Evolutionary conservation across 2,329 filamentous ascomycete genomes (phyloP).

Genomic region (Cladosporium sp.): DNA sequence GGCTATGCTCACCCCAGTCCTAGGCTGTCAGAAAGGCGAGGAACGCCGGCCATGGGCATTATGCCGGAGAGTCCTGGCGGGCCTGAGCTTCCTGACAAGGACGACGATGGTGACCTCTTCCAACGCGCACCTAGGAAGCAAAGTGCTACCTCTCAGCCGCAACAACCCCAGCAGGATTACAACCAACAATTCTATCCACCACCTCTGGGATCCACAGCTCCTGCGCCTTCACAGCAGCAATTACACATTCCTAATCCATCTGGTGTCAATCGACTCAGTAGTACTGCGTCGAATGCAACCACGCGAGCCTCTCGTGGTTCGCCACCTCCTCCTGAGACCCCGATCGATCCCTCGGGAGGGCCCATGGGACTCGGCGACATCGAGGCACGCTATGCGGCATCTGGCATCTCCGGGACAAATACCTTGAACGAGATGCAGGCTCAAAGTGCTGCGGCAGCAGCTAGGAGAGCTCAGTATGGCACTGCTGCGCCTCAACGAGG

Average conservation of each 20-base stretch:
- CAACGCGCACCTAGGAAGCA: slow-evolving; percentile 53
- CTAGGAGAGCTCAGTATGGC: slow-evolving; percentile 73
- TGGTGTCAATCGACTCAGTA: slow-evolving; percentile 61
- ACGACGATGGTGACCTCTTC: slow-evolving; percentile 68
- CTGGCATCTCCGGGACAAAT: slow-evolving; percentile 80
- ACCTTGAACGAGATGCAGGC: slow-evolving; percentile 72
- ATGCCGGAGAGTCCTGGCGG: slow-evolving; percentile 73
- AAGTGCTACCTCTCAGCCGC: slow-evolving; percentile 12
- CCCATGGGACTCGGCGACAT: slow-evolving; percentile 60
- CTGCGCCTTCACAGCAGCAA: slow-evolving; percentile 23
- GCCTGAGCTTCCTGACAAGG: slow-evolving; percentile 68
- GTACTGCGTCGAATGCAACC: slow-evolving; percentile 88
- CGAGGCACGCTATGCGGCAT: slow-evolving; percentile 84
- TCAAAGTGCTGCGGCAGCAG: slow-evolving; percentile 76
- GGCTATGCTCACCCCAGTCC: slow-evolving; percentile 39
- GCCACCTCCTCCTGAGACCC: slow-evolving; percentile 90
- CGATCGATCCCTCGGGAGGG: slow-evolving; percentile 51
- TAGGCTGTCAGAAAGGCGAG: slow-evolving; percentile 74
- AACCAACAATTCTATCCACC: slow-evolving; percentile 61
- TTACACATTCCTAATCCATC: slow-evolving; percentile 50
- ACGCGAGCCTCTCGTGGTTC: slow-evolving; percentile 88
- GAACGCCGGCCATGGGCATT: slow-evolving; percentile 69
- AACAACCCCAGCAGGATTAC: slow-evolving; percentile 19
- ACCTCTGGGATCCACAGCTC: slow-evolving; percentile 32
- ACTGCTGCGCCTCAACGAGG: slow-evolving; percentile 42